Evolutionary conservation across 768 basidiomycete species (phyloP), one percentile per base, ranked within the genome.

Genomic region (Tremella fuciformis): DNA sequence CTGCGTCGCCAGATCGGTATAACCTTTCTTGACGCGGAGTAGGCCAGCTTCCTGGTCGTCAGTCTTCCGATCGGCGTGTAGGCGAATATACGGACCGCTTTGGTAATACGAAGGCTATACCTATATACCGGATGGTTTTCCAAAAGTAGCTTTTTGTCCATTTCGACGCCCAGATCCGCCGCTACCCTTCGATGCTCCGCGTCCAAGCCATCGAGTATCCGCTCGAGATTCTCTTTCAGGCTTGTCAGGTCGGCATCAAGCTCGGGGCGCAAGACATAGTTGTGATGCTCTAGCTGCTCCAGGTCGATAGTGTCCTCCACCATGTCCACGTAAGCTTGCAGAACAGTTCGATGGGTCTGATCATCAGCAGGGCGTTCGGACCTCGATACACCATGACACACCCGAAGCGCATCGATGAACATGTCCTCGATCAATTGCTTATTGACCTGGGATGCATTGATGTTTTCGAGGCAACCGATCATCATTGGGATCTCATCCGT

Each of bases 271-370:
- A 99, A 92, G 16, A 91, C 86, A 69, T 87, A 91, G 65, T 87
- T 88, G 76, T 97, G 91, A 13, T 73, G 64, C 15, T 69, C 64
- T 6, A 96, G 82, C 57, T 93, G 85, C 19, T 86, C 84, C 16
- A 97, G 83, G 69, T 99, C 96, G 42, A 99, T 84, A 0, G 96
- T 98, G 61, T 89, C 86, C 74, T 98, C 91, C 1, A 98, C 93
- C 89, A 98, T 93, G 60, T 92, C 89, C 2, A 83, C 81, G 67
- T 92, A 94, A 70, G 89, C 89, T 13, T 80, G 81, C 3, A 98
- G 83, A 11, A 34, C 29, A 51, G 80, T 85, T 0, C 73, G 76
- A 62, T 84, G 82, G 63, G 85, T 81, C 91, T 93, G 65, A 39
- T 39, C 21, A 15, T 34, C 29, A 34, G 29, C 29, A 34, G 4